Percentiles rank a stretch among this genome's conserved stretches.
Conservation (phyloP, 1,284 basidiomycete genomes). For the Sutorius eximius region DNA sequence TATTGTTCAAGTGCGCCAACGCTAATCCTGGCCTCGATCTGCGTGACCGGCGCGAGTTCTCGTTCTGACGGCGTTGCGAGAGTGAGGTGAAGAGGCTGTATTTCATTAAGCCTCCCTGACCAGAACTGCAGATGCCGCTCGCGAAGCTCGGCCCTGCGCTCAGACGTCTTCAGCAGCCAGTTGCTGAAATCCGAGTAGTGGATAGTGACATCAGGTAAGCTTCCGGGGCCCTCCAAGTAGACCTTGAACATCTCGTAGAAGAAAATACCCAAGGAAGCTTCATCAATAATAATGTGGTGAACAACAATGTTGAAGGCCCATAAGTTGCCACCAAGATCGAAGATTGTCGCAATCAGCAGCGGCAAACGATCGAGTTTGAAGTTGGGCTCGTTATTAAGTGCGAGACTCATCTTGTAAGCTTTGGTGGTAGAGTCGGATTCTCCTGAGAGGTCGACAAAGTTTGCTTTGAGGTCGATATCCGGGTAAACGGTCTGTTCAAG, state of each 20-base stretch:
- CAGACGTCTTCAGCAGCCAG: constrained; percentile 29
- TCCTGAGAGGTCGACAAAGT: constrained; percentile 24
- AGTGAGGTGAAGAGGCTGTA: constrained; percentile 28
- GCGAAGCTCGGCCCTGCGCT: constrained; percentile 23
- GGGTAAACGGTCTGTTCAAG: constrained; percentile 30
- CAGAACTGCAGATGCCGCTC: constrained; percentile 29
- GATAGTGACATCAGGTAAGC: constrained; percentile 24
- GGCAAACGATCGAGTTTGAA: constrained; percentile 27
- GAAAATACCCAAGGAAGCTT: constrained; percentile 28
- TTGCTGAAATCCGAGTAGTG: constrained; percentile 33
- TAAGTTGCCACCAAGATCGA: constrained; percentile 21
- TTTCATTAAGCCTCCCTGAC: constrained; percentile 20
- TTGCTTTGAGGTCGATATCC: constrained; percentile 16
- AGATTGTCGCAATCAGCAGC: constrained; percentile 23
- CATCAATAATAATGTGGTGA: constrained; percentile 31
- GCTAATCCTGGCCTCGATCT: constrained; percentile 27
- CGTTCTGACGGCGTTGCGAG: constrained; percentile 28
- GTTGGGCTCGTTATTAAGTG: constrained; percentile 25
- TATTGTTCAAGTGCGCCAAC: constrained; percentile 25
- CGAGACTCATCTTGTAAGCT: constrained; percentile 30
- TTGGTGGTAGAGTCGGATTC: constrained; percentile 24
- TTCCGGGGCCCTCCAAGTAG: constrained; percentile 25
- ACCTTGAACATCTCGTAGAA: constrained; percentile 30
- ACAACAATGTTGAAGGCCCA: constrained; percentile 30
- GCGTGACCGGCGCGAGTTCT: constrained; percentile 27